Evolutionary conservation across 176 grass and related monocot species (phyloP), one percentile per base, ranked within the genome.

Genomic region (Zizania latifolia): DNA sequence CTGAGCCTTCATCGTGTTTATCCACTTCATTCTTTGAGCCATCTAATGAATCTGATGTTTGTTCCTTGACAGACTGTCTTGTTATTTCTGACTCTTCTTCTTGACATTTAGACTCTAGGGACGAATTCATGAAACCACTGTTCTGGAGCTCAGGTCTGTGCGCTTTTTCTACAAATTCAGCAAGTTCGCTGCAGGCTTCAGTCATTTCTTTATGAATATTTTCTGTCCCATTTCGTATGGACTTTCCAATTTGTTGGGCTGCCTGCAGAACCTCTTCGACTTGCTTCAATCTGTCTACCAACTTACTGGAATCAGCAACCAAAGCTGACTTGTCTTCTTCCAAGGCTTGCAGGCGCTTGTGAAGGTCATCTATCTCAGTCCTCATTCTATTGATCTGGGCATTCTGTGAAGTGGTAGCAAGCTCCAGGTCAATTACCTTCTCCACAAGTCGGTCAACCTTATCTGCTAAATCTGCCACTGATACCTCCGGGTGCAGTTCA

Each of bases 311-410:
- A 71, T 86, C 86, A 79, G n/a, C 72, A 78, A 40, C 45, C 34
- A 72, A 70, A 72, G 35, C 4, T 2, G 69, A 46, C 21, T 78
- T 83, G 26, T 89, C 90, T 64, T 93, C 84, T 19, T 82, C 84
- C 84, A 89, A 65, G 40, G 24, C 55, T 38, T 44, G 71, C 21
- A 93, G 26, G 38, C 64, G 80, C 36, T 79, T 76, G 15, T 93
- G 83, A 48, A 93, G 81, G 76, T 84, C 73, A 48, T 86, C 86
- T 36, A 82, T 74, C 81, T 93, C 84, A 17, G 48, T 71, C 74
- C 70, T 93, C 84, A 93, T 81, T 84, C 72, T 89, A 70, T 79
- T 68, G 24, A 87, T 84, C 68, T 93, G 90, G 65, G 81, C 80
- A 78, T 59, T 86, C 56, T 89, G 84, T 53, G 90, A 89, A 61